These are phyloP conservation scores for Radiomyces spectabilis DNA, from an alignment of 192 early-diverging fungal genomes.

Conservation along the genomic window DNA sequence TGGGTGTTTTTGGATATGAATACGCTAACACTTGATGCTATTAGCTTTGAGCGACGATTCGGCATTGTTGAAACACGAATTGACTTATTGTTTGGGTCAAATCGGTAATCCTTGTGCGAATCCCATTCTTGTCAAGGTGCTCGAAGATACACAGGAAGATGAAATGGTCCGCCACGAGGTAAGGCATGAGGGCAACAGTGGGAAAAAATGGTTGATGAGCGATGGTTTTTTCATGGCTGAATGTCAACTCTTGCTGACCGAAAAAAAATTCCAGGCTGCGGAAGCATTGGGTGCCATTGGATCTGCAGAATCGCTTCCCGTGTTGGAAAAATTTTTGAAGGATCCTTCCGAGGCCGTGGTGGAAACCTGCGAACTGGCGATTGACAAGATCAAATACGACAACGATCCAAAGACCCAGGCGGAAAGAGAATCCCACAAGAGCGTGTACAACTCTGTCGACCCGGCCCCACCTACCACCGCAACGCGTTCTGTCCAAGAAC, in stretches of 20 bases:
- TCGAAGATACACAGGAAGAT: conserved; percentile 64
- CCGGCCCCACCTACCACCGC: conserved; percentile 78
- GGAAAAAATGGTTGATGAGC: not conserved
- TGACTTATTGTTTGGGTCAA: conserved; percentile 95
- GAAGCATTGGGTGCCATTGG: conserved; percentile 95
- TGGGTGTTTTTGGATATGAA: too few species aligned
- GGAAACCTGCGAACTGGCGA: conserved; percentile 88
- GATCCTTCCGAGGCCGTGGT: conserved; percentile 64
- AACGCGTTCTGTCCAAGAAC: conserved; percentile 54
- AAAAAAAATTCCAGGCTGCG: conserved; percentile 52
- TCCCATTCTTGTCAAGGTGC: conserved; percentile 53
- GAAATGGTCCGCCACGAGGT: conserved; percentile 96
- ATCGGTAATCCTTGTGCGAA: conserved; percentile 81
- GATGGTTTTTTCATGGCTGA: not conserved
- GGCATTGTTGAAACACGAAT: conserved; percentile 89
- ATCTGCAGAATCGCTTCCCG: conserved; percentile 50
- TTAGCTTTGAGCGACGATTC: conserved; percentile 73
- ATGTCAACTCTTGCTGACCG: not conserved
- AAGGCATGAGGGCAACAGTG: not conserved
- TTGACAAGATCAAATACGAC: conserved; percentile 81
- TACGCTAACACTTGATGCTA: too few species aligned
- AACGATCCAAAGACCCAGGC: conserved; percentile 43
- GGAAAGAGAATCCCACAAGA: conserved; percentile 31
- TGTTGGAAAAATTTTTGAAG: conserved; percentile 70
- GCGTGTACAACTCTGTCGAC: conserved; percentile 75